Conservation (phyloP, 169 alveolate species). For the Theileria equi region DNA sequence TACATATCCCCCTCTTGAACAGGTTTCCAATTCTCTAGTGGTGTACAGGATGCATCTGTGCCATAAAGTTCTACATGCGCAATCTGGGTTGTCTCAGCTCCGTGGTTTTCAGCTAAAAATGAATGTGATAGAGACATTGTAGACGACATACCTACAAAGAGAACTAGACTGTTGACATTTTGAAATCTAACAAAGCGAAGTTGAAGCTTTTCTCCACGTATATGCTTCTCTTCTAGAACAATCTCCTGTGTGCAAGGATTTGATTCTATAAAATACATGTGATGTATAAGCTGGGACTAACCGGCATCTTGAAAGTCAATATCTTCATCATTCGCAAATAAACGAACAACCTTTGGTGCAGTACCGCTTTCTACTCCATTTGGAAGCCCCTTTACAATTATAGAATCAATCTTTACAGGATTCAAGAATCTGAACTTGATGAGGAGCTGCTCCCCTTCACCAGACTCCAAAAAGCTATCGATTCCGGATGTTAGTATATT, state of each 20-base stretch:
- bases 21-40: slow-evolving; percentile 31
- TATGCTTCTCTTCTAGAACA: slow-evolving; percentile 20
- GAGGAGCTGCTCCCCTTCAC: slow-evolving; percentile 22
- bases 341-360: slow-evolving; percentile 29
- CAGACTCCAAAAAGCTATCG: slow-evolving; percentile 13
- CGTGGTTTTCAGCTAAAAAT: slow-evolving; percentile 14
- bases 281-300: neutral
- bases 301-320: slow-evolving; percentile 37
- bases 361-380: slow-evolving; percentile 20
- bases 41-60: slow-evolving; percentile 10
- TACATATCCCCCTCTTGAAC: slow-evolving; percentile 18
- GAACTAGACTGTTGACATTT: slow-evolving; percentile 11
- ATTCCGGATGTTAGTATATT: slow-evolving; percentile 12
- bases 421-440: slow-evolving; percentile 17
- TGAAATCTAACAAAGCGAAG: slow-evolving; percentile 33
- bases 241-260: slow-evolving; percentile 31
- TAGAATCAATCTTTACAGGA: slow-evolving; percentile 24
- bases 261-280: slow-evolving; percentile 7
- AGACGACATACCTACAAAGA: slow-evolving; percentile 15
- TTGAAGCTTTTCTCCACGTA: slow-evolving; percentile 18
- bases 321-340: slow-evolving; percentile 10
- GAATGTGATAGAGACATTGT: too few relatives aligned
- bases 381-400: slow-evolving; percentile 28
- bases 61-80: slow-evolving; percentile 16
- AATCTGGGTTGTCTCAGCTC: slow-evolving; percentile 9